These are phyloP conservation scores for Spathaspora girioi DNA, from an alignment of 805 yeast species.

Conservation along the genomic window DNA sequence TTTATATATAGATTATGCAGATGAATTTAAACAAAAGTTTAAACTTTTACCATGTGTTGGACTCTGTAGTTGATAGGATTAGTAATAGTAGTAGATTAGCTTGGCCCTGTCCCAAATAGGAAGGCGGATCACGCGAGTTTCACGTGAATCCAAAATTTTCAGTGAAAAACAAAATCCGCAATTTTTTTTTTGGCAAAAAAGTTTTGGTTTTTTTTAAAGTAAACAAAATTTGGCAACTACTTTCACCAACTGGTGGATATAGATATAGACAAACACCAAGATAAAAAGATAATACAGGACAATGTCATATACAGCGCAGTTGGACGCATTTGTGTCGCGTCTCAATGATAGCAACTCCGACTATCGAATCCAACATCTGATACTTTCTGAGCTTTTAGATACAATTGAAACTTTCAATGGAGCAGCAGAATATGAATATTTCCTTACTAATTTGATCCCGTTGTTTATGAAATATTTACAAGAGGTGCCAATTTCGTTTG, in stretches of 20 bases:
- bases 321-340: conserved; percentile 65
- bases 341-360: conserved; percentile 52
- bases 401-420: conserved; percentile 81
- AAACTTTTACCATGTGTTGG: too few relatives aligned
- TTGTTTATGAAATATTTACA: conserved; percentile 60
- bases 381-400: conserved; percentile 80
- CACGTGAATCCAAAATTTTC: conserved; percentile 9
- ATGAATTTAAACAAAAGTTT: too few relatives aligned
- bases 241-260: background rate
- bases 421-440: conserved; percentile 75
- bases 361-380: conserved; percentile 58
- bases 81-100: background rate
- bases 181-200: conserved; percentile 11
- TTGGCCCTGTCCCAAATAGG: background rate
- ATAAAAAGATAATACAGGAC: background rate
- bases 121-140: conserved; percentile 7
- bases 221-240: background rate
- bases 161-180: conserved; percentile 16
- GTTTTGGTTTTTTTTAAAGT: background rate
- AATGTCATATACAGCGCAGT: conserved; percentile 51
- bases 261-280: background rate
- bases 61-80: background rate
- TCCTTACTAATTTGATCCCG: conserved; percentile 68
- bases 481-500: conserved; percentile 69
- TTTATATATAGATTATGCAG: background rate